Percentiles rank a stretch among this genome's conserved stretches.
Evolutionary conservation across 1,284 basidiomycete genomes (phyloP).

Genomic region (Neonothopanus nambi): DNA sequence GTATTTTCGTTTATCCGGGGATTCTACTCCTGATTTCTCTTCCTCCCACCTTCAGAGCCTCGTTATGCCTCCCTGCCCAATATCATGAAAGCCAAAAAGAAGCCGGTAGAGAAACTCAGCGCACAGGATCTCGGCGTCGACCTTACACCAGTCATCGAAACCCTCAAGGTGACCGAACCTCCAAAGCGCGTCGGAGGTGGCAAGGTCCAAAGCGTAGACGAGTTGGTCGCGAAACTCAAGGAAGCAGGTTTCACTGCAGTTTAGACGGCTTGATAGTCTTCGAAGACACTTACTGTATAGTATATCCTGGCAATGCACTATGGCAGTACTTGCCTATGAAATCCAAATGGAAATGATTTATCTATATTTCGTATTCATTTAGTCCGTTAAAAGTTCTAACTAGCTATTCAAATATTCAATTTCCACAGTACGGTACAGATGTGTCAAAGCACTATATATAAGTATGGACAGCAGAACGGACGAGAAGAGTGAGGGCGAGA

Average conservation of each 20-base stretch:
- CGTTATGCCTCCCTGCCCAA: conserved; percentile 93
- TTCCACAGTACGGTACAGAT: too few species aligned
- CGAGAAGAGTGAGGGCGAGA: not conserved
- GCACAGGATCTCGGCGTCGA: conserved; percentile 85
- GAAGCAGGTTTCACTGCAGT: conserved; percentile 77
- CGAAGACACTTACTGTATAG: not conserved
- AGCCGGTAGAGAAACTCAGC: conserved; percentile 86
- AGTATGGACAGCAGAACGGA: not conserved
- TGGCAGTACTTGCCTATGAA: too few species aligned
- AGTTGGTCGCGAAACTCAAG: conserved; percentile 89
- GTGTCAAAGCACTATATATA: too few species aligned
- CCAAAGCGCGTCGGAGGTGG: conserved; percentile 89
- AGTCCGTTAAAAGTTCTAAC: not conserved
- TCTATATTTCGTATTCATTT: not conserved
- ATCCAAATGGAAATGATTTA: too few species aligned
- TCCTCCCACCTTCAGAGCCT: conserved; percentile 61
- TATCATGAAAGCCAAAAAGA: conserved; percentile 99
- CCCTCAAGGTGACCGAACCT: conserved; percentile 89
- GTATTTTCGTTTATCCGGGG: not conserved
- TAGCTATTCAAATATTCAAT: too few species aligned
- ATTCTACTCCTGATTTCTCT: not conserved
- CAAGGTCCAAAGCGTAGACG: conserved; percentile 90
- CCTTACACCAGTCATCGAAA: conserved; percentile 81
- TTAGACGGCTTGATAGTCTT: not conserved
- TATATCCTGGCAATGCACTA: too few species aligned